Percentiles rank a stretch among this genome's conserved stretches.
Evolutionary conservation across 2,329 filamentous ascomycete species (phyloP).

Genomic region (Bipolaris zeicola): DNA sequence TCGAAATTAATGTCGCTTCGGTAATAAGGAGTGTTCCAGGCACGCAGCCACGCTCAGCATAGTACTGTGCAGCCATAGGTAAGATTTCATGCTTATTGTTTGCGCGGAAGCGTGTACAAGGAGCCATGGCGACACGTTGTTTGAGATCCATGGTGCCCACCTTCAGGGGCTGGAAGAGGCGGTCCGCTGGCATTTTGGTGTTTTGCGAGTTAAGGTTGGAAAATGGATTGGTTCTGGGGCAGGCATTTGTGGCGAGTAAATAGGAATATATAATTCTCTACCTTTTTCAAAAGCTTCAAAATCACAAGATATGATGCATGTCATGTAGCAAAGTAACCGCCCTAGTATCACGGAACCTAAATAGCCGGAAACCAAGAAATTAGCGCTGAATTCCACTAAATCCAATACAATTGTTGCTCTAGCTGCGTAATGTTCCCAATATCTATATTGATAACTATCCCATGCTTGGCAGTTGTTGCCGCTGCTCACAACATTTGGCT

Average conservation of each 20-base stretch:
- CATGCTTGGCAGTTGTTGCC: too few species aligned
- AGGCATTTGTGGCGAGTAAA: not conserved
- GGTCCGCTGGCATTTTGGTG: constrained; percentile 32
- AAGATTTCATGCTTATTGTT: constrained; percentile 56
- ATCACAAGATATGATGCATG: too few species aligned
- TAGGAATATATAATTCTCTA: not conserved
- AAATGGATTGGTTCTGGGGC: not conserved
- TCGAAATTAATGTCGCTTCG: constrained; percentile 61
- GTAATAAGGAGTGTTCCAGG: constrained; percentile 64
- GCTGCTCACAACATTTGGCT: too few species aligned
- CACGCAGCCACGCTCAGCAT: constrained; percentile 58
- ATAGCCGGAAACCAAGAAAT: too few species aligned
- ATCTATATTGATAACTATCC: too few species aligned
- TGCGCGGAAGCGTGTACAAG: constrained; percentile 50
- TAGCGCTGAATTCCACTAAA: too few species aligned
- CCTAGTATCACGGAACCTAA: too few species aligned
- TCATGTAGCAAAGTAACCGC: too few species aligned
- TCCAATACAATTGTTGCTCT: too few species aligned
- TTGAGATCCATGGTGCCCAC: constrained; percentile 42
- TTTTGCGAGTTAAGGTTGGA: not conserved
- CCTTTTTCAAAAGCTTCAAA: not conserved
- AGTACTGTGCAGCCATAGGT: constrained; percentile 56
- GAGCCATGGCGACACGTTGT: constrained; percentile 46
- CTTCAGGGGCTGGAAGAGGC: constrained; percentile 46
- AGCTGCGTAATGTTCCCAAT: too few species aligned